Percentiles rank a stretch among this genome's conserved stretches.
These are phyloP conservation scores for Clausena lansium DNA, from an alignment of 345 rosid genomes.

Conservation along the genomic window DNA sequence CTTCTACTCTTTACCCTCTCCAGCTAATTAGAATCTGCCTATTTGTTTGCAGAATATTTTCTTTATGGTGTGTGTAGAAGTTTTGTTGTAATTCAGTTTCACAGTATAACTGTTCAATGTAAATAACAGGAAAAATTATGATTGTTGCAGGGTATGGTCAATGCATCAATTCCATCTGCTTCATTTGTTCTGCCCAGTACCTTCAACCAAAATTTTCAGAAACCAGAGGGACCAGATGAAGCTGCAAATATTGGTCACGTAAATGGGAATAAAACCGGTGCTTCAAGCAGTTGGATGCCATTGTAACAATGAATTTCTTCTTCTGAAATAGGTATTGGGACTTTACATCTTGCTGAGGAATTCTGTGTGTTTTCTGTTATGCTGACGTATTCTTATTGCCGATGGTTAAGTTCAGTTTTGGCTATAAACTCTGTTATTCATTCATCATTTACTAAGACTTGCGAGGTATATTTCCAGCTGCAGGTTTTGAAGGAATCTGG, in stretches of 20 bases:
- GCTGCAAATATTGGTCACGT: slow-evolving; percentile 17
- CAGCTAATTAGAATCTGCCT: neutral
- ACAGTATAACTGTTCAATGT: neutral
- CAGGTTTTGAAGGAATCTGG: slow-evolving; percentile 18
- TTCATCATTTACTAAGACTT: slow-evolving; percentile 1
- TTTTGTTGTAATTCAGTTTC: neutral
- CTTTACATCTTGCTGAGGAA: neutral
- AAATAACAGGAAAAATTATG: slow-evolving; percentile 5
- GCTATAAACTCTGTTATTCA: neutral
- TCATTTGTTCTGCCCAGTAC: slow-evolving; percentile 26
- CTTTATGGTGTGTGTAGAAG: neutral
- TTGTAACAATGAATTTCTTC: slow-evolving; percentile 30
- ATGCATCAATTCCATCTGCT: slow-evolving; percentile 25
- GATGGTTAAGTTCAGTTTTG: neutral
- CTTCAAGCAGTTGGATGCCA: slow-evolving; percentile 39
- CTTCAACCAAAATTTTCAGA: slow-evolving; percentile 21
- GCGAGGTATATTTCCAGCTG: neutral
- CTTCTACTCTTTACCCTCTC: neutral
- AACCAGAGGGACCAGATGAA: slow-evolving; percentile 27
- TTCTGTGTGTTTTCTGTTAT: neutral
- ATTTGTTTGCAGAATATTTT: neutral
- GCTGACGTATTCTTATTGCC: neutral
- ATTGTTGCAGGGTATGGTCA: slow-evolving; percentile 25
- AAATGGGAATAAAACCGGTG: slow-evolving; percentile 29
- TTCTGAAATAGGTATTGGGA: slow-evolving; percentile 23